These are phyloP conservation scores for Cyberlindnera sargentensis DNA, from an alignment of 805 yeast species.

Conservation along the genomic window DNA sequence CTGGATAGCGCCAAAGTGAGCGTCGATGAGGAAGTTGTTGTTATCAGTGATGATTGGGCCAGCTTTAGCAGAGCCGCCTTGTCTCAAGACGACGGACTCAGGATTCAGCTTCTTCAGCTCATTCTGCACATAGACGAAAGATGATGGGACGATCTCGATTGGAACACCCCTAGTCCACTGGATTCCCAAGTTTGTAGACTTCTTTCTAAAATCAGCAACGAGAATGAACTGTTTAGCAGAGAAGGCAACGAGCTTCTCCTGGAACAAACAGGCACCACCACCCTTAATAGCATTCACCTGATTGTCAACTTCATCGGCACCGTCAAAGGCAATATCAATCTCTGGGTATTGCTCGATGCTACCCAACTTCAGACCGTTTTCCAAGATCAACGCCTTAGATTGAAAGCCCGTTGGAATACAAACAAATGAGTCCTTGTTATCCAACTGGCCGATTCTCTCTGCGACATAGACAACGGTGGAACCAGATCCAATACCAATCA, in stretches of 20 bases:
- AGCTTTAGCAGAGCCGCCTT: slow-evolving; percentile 88
- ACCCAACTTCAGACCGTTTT: slow-evolving; percentile 73
- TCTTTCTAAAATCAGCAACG: slow-evolving; percentile 91
- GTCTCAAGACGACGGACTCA: slow-evolving; percentile 55
- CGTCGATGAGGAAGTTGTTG: slow-evolving; percentile 88
- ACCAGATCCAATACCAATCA: slow-evolving; percentile 94
- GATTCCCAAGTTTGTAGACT: slow-evolving; percentile 64
- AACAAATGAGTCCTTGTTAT: slow-evolving; percentile 45
- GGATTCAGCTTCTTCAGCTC: slow-evolving; percentile 66
- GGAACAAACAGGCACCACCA: slow-evolving; percentile 97
- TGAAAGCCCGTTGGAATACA: slow-evolving; percentile 98
- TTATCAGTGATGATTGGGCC: slow-evolving; percentile 97
- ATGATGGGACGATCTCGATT: slow-evolving; percentile 86
- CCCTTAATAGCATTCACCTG: slow-evolving; percentile 87
- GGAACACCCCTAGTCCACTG: slow-evolving; percentile 91
- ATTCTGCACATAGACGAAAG: slow-evolving; percentile 67
- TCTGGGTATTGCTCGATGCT: slow-evolving; percentile 76
- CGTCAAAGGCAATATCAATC: slow-evolving; percentile 93
- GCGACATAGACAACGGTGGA: slow-evolving; percentile 97
- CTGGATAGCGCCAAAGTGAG: slow-evolving; percentile 76
- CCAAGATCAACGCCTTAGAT: slow-evolving; percentile 76
- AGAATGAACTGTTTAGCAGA: slow-evolving; percentile 70
- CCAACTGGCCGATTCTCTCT: slow-evolving; percentile 76
- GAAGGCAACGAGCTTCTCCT: slow-evolving; percentile 88
- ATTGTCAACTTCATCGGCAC: slow-evolving; percentile 94